A percentile compares a stretch with the other conserved stretches of the same genome.
Evolutionary conservation across 768 basidiomycete genomes (phyloP).

Genomic region (Lactarius hengduanensis): DNA sequence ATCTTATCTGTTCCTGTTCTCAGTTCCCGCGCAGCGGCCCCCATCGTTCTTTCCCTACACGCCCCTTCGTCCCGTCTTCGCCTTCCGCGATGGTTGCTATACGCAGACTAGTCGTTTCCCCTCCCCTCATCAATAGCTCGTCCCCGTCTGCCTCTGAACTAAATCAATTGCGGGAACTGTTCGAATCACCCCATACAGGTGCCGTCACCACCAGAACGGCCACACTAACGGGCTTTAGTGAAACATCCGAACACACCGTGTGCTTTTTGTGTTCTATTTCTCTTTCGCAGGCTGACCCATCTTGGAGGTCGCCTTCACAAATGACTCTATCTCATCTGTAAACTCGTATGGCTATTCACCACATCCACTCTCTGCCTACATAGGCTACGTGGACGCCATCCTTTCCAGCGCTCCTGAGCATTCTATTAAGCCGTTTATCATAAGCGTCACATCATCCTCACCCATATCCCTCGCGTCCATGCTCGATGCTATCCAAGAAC

Average conservation of each 20-base stretch:
- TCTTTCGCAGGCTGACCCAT: slow-evolving; percentile 5
- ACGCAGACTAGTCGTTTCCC: slow-evolving; percentile 53
- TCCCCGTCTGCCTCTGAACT: slow-evolving; percentile 79
- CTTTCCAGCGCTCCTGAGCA: slow-evolving; percentile 41
- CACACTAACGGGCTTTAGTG: slow-evolving; percentile 67
- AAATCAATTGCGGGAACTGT: slow-evolving; percentile 62
- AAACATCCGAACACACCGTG: slow-evolving; percentile 63
- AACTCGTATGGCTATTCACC: slow-evolving; percentile 92
- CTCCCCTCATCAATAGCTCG: slow-evolving; percentile 74
- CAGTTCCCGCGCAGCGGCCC: background rate
- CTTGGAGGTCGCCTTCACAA: slow-evolving; percentile 59
- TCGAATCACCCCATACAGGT: slow-evolving; percentile 64
- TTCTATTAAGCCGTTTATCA: slow-evolving; percentile 61
- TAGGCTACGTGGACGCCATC: slow-evolving; percentile 56
- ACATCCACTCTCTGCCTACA: slow-evolving; percentile 62
- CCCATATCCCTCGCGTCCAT: slow-evolving; percentile 51
- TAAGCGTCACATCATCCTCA: slow-evolving; percentile 71
- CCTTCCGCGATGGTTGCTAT: slow-evolving; percentile 52
- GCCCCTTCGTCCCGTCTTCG: slow-evolving; percentile 3
- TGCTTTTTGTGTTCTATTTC: slow-evolving; percentile 25
- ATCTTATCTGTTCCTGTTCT: slow-evolving; percentile 10
- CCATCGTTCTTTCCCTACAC: background rate
- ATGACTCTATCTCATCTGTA: slow-evolving; percentile 53
- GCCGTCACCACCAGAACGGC: slow-evolving; percentile 82
- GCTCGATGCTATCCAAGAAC: slow-evolving; percentile 56